Conservation (phyloP, 345 rosid species). For the Murraya paniculata region DNA sequence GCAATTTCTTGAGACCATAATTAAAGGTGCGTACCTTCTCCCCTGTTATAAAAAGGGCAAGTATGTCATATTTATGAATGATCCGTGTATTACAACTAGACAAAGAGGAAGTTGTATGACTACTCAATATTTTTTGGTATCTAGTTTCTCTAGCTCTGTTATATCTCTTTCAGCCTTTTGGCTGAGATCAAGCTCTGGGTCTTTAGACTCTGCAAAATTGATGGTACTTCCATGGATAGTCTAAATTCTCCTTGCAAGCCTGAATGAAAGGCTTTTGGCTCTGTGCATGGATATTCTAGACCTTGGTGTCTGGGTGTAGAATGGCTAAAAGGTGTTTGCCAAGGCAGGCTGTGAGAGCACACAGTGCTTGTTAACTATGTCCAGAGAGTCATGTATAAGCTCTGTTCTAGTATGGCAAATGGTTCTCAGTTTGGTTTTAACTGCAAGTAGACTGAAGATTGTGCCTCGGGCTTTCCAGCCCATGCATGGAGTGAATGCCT, state of each 20-base stretch:
- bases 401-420: not conserved
- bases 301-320: not conserved
- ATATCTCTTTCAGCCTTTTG: not conserved
- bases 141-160: not conserved
- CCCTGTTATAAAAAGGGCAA: not conserved
- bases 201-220: not conserved
- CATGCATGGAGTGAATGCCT: not conserved
- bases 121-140: not conserved
- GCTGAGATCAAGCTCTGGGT: not conserved
- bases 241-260: not conserved
- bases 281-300: not conserved
- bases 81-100: not conserved
- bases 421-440: not conserved
- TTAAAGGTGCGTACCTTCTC: conserved; percentile 51
- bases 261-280: not conserved
- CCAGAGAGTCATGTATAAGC: not conserved
- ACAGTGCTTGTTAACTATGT: not conserved
- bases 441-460: not conserved
- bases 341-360: not conserved
- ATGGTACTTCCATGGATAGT: not conserved
- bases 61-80: not conserved
- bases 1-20: conserved; percentile 67
- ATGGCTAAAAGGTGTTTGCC: not conserved
- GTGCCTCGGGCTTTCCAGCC: not conserved
- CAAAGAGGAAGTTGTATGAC: not conserved